Percentiles rank a stretch among this genome's conserved stretches.
Evolutionary conservation across 306 rosid genomes (phyloP).

Genomic region (Spatholobus suberectus): DNA sequence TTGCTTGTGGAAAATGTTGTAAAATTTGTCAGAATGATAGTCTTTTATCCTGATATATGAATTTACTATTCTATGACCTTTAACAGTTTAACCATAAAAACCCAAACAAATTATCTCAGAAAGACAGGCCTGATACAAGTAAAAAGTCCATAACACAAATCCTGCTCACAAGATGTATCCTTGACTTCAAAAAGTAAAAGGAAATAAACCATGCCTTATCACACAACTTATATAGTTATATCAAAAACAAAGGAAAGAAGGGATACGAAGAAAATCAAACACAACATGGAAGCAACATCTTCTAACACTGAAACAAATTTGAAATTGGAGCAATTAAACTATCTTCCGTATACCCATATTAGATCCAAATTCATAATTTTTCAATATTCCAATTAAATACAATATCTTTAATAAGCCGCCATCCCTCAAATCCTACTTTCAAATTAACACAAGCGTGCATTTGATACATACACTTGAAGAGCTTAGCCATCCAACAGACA

Average conservation of each 20-base stretch:
- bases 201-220: not conserved
- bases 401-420: not conserved
- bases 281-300: not conserved
- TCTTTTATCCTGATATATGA: not conserved
- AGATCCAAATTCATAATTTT: not conserved
- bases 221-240: not conserved
- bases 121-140: not conserved
- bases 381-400: not conserved
- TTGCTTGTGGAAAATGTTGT: not conserved
- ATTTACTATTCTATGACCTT: not conserved
- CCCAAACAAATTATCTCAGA: not conserved
- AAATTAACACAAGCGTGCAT: not conserved
- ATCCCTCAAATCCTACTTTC: not conserved
- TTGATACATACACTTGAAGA: not conserved
- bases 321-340: not conserved
- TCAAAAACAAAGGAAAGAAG: not conserved
- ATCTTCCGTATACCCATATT: not conserved
- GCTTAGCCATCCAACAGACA: not conserved
- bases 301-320: not conserved
- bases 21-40: not conserved
- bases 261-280: not conserved
- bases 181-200: not conserved
- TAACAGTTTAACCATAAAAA: not conserved
- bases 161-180: not conserved
- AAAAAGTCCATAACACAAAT: not conserved